These are phyloP conservation scores for Coniella vitis DNA, from an alignment of 2,329 filamentous ascomycete genomes.

Conservation along the genomic window DNA sequence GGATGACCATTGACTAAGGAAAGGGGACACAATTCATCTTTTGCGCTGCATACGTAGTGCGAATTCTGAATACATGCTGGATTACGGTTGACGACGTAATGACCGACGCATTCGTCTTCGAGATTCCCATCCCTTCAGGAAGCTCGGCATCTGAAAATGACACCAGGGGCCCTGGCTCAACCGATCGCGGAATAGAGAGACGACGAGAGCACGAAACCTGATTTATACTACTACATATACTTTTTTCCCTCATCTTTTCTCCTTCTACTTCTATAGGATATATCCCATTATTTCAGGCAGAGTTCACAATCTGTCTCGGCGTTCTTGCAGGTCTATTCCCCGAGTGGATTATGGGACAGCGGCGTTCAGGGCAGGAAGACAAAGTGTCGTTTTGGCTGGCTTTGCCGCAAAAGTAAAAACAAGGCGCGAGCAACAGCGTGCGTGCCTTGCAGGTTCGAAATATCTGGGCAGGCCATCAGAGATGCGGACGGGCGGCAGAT, in stretches of 20 bases:
- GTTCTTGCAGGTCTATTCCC: conserved; percentile 10
- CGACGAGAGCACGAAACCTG: conserved; percentile 11
- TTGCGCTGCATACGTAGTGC: neutral
- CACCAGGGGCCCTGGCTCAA: conserved; percentile 9
- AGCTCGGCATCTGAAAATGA: conserved; percentile 3
- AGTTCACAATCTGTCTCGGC: conserved; percentile 9
- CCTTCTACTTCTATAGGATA: conserved; percentile 1
- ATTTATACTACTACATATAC: conserved; percentile 9
- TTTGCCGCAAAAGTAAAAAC: no score
- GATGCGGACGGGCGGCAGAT: neutral
- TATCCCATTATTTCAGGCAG: neutral
- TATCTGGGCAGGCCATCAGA: neutral
- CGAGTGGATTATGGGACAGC: conserved; percentile 4
- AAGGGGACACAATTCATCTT: neutral
- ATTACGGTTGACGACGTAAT: conserved; percentile 10
- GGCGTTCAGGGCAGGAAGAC: conserved; percentile 5
- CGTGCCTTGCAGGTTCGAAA: neutral
- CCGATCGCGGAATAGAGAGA: conserved; percentile 14
- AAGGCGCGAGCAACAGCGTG: neutral
- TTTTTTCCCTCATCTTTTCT: no score
- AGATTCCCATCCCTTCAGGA: conserved; percentile 3
- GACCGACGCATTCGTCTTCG: conserved; percentile 10
- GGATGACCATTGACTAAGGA: conserved; percentile 56
- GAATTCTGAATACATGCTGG: conserved; percentile 3
- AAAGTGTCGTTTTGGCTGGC: no score